A percentile compares a stretch with the other conserved stretches of the same genome.
Conservation (phyloP, 176 grass and related monocot genomes). For the Carex pumila region DNA sequence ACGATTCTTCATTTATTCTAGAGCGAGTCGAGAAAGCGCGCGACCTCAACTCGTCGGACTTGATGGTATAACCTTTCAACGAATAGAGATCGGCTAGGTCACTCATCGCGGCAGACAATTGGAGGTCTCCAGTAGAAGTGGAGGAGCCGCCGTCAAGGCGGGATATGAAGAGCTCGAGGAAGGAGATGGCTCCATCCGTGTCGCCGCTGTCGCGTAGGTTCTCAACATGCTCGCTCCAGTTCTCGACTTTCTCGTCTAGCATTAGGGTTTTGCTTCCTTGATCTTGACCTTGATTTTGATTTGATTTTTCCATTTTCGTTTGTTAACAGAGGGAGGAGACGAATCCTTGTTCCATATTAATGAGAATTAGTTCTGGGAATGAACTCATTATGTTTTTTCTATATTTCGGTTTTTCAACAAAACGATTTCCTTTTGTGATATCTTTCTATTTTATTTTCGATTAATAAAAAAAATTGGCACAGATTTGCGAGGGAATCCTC, state of each 20-base stretch:
- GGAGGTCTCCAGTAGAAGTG: conserved; percentile 24
- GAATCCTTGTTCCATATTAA: neutral
- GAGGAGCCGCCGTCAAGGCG: conserved; percentile 19
- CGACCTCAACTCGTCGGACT: conserved; percentile 63
- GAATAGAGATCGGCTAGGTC: conserved; percentile 69
- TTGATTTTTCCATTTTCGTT: conserved; percentile 9
- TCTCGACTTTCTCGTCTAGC: neutral
- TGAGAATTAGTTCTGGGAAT: neutral
- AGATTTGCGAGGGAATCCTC: too few species aligned
- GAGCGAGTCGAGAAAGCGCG: conserved; percentile 47
- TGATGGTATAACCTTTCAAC: conserved; percentile 48
- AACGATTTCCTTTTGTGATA: too few species aligned
- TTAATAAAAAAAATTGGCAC: too few species aligned
- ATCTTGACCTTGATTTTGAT: neutral
- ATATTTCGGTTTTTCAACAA: too few species aligned
- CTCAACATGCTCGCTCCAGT: conserved; percentile 80
- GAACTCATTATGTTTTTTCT: too few species aligned
- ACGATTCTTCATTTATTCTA: neutral
- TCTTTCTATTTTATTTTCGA: too few species aligned
- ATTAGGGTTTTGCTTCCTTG: conserved; percentile 7
- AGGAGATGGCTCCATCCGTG: conserved; percentile 52
- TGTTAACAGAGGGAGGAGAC: neutral
- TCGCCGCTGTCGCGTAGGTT: conserved; percentile 62
- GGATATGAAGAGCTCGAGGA: conserved; percentile 58
- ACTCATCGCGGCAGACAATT: conserved; percentile 53